These are phyloP conservation scores for Candida tetrigidarum DNA, from an alignment of 1,139 yeast genomes.

Conservation along the genomic window DNA sequence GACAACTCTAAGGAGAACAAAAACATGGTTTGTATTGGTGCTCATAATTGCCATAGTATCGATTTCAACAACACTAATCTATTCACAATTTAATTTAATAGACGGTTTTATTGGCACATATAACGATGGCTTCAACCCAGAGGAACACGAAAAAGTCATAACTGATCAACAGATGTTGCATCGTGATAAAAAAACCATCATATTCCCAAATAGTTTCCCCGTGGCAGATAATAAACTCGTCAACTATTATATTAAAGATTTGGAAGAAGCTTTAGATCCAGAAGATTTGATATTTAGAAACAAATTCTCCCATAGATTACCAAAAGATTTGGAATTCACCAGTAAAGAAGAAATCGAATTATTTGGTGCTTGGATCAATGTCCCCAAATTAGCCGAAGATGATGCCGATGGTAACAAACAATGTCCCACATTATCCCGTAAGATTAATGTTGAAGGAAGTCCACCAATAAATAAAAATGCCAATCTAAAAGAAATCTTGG, in stretches of 20 bases:
- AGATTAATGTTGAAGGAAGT: neutral
- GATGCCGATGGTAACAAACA: neutral
- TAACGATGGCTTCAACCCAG: too few relatives aligned
- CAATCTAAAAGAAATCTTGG: conserved; percentile 19
- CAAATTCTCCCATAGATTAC: neutral
- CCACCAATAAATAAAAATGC: conserved; percentile 7
- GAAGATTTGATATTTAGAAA: conserved; percentile 5
- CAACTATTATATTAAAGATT: conserved; percentile 1
- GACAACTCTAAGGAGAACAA: neutral
- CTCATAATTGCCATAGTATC: neutral
- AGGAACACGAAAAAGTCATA: neutral
- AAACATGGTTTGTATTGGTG: neutral
- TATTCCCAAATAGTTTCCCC: conserved; percentile 6
- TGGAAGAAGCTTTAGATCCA: conserved; percentile 6
- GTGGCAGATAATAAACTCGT: conserved; percentile 1
- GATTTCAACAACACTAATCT: neutral
- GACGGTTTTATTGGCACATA: neutral
- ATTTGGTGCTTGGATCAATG: neutral
- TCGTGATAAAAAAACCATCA: conserved; percentile 2
- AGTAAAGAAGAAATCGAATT: neutral
- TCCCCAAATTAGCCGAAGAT: too few relatives aligned
- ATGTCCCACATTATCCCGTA: neutral
- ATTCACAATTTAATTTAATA: neutral
- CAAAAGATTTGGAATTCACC: neutral
- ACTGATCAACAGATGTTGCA: neutral